Percentiles rank a stretch among this genome's conserved stretches.
phyloP scores from a whole-genome alignment of 768 basidiomycete genomes.

The Strobilomyces echinocephalus region DNA sequence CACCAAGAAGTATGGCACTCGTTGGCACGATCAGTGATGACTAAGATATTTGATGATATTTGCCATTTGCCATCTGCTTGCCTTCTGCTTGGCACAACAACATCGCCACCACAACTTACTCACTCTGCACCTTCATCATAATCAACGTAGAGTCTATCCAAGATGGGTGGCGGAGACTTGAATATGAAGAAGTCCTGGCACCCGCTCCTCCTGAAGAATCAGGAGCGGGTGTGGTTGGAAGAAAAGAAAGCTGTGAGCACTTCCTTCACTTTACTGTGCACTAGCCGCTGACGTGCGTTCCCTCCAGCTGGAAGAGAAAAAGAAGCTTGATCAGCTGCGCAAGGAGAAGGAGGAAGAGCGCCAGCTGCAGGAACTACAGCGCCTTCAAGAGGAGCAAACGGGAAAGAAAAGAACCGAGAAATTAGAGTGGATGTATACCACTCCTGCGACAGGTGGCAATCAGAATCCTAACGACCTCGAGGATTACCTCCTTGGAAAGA shows the following conservation, averaged over 20 bases:
- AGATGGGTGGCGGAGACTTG: conserved; percentile 97
- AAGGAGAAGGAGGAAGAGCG: conserved; percentile 98
- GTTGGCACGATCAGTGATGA: background rate
- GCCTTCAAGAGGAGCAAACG: conserved; percentile 91
- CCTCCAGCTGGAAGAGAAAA: conserved; percentile 90
- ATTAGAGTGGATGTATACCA: conserved; percentile 99
- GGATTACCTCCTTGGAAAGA: conserved; percentile 96
- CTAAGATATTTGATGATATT: background rate
- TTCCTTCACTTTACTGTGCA: background rate
- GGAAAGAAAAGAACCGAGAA: conserved; percentile 93
- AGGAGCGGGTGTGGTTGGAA: conserved; percentile 99
- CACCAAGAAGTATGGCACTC: too few species aligned
- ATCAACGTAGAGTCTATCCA: conserved; percentile 35
- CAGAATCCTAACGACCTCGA: conserved; percentile 90
- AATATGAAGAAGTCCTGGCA: conserved; percentile 99
- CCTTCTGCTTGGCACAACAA: background rate
- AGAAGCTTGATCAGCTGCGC: conserved; percentile 92
- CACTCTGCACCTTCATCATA: background rate
- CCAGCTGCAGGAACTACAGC: conserved; percentile 92
- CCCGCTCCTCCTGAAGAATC: conserved; percentile 95
- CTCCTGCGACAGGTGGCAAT: conserved; percentile 84
- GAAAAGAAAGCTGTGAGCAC: conserved; percentile 88
- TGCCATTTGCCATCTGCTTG: background rate
- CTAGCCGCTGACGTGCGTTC: conserved; percentile 10
- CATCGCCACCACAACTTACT: conserved; percentile 3